phyloP scores from a whole-genome alignment of 495 filamentous ascomycete species.

The Aspergillus asperescens region DNA sequence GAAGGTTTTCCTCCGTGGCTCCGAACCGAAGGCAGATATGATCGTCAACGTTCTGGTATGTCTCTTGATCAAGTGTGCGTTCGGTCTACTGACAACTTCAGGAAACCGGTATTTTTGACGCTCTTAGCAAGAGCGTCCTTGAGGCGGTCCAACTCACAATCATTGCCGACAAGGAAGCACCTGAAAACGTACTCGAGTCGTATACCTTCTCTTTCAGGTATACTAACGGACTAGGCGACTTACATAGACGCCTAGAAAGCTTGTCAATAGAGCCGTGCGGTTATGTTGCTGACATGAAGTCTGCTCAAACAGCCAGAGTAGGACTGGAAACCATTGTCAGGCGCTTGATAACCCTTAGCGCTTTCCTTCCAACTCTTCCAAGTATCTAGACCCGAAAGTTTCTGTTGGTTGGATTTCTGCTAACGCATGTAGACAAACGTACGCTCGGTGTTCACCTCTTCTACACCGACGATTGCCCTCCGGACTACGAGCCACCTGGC shows the following conservation, averaged over 20 bases:
- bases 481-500: constrained; percentile 37
- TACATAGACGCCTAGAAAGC: constrained; percentile 26
- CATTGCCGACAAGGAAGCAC: constrained; percentile 31
- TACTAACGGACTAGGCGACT: constrained; percentile 11
- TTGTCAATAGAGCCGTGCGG: constrained; percentile 31
- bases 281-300: constrained; percentile 30
- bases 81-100: constrained; percentile 17
- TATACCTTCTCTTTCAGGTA: constrained; percentile 52
- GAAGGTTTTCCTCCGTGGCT: constrained; percentile 29
- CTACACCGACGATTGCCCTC: constrained; percentile 39
- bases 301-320: constrained; percentile 29
- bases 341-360: constrained; percentile 31
- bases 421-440: constrained; percentile 27
- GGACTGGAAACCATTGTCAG: constrained; percentile 37
- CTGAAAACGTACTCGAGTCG: constrained; percentile 39
- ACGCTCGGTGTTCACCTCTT: constrained; percentile 42
- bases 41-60: constrained; percentile 43
- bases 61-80: not conserved
- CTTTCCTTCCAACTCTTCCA: constrained; percentile 40
- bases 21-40: constrained; percentile 35
- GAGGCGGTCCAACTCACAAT: constrained; percentile 45
- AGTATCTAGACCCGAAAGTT: constrained; percentile 21
- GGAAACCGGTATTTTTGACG: constrained; percentile 47
- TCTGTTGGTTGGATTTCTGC: not conserved
- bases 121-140: constrained; percentile 32